Percentiles rank a stretch among this genome's conserved stretches.
These are phyloP conservation scores for Aschersonia sp. DNA, from an alignment of 2,329 filamentous ascomycete species.

Conservation along the genomic window DNA sequence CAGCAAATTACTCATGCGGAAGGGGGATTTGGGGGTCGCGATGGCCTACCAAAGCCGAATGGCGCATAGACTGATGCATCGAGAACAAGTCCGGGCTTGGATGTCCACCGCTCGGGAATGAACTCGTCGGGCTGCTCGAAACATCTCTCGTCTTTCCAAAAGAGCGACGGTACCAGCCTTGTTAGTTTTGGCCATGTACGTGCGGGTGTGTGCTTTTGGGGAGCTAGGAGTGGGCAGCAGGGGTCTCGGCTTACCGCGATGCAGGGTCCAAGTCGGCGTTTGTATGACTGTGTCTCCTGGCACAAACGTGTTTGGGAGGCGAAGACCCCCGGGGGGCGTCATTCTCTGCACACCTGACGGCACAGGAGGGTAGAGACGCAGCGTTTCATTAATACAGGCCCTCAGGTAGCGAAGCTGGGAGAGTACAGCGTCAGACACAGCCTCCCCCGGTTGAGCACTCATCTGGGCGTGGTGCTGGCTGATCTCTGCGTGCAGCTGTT, in stretches of 20 bases:
- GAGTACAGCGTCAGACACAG: slow-evolving; percentile 2
- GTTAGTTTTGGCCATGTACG: not conserved
- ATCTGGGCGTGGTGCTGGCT: not conserved
- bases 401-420: slow-evolving; percentile 15
- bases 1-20: not conserved
- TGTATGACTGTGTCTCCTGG: slow-evolving; percentile 20
- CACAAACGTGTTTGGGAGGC: slow-evolving; percentile 16
- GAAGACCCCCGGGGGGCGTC: slow-evolving; percentile 21
- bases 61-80: slow-evolving; percentile 11
- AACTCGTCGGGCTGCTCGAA: slow-evolving; percentile 11
- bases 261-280: slow-evolving; percentile 6
- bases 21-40: not conserved
- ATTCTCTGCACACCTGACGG: slow-evolving; percentile 18
- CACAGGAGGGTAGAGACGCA: slow-evolving; percentile 22
- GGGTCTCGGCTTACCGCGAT: not conserved
- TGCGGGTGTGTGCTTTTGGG: not conserved
- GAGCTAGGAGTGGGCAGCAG: no score
- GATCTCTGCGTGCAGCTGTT: not conserved
- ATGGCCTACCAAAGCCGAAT: slow-evolving; percentile 11
- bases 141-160: slow-evolving; percentile 5
- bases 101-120: slow-evolving; percentile 20
- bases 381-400: slow-evolving; percentile 23
- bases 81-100: slow-evolving; percentile 12
- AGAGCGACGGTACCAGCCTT: not conserved
- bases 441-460: no score